A percentile compares a stretch with the other conserved stretches of the same genome.
These are phyloP conservation scores for Pichia sp. DNA, from an alignment of 1,139 yeast species.

Conservation along the genomic window DNA sequence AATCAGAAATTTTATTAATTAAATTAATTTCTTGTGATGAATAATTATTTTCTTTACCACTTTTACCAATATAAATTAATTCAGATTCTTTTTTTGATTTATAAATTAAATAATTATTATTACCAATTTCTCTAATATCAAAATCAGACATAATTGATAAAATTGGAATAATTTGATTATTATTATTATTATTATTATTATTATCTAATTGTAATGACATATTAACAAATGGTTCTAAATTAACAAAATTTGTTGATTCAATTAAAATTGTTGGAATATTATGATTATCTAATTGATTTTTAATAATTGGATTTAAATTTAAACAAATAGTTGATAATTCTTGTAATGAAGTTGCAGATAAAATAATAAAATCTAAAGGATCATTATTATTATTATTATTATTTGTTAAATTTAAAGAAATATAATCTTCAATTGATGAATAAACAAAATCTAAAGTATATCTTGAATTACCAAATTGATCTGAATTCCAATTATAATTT, in stretches of 20 bases:
- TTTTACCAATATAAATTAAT: slow-evolving; percentile 31
- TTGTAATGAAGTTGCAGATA: slow-evolving; percentile 42
- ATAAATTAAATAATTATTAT: slow-evolving; percentile 30
- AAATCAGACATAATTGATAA: slow-evolving; percentile 61
- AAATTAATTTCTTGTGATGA: slow-evolving; percentile 23
- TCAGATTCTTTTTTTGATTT: slow-evolving; percentile 31
- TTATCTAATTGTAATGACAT: slow-evolving; percentile 26
- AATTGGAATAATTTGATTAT: slow-evolving; percentile 36
- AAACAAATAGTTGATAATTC: slow-evolving; percentile 38
- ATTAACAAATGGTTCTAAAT: slow-evolving; percentile 60
- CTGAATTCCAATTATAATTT: slow-evolving; percentile 27
- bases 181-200: too few relatives aligned
- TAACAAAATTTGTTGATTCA: slow-evolving; percentile 67
- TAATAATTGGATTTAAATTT: slow-evolving; percentile 32
- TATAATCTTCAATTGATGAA: slow-evolving; percentile 5
- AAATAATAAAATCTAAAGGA: slow-evolving; percentile 30
- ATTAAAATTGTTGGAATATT: slow-evolving; percentile 44
- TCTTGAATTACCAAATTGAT: slow-evolving; percentile 29
- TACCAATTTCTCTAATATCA: slow-evolving; percentile 43
- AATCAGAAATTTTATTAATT: slow-evolving; percentile 30
- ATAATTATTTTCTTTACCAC: slow-evolving; percentile 27
- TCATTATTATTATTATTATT: background rate
- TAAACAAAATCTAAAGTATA: slow-evolving; percentile 20
- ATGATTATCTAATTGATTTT: slow-evolving; percentile 23
- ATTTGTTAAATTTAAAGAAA: background rate